Percentiles rank a stretch among this genome's conserved stretches.
Conservation (phyloP, 1,139 yeast genomes). For the Blastobotrys raffinosifermentans region DNA sequence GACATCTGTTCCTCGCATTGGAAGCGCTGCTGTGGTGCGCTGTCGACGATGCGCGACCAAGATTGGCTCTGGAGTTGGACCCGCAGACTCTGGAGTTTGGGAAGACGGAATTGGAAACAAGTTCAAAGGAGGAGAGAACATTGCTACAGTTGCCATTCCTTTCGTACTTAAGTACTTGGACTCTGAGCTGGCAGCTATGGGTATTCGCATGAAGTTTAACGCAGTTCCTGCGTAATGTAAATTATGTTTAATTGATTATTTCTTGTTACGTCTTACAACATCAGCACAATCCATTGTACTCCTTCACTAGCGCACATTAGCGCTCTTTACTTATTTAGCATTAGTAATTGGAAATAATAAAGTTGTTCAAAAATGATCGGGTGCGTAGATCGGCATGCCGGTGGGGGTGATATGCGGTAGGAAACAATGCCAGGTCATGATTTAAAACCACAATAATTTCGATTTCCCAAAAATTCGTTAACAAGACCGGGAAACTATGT, state of each 20-base stretch:
- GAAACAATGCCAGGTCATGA: too few species aligned
- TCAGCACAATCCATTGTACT: not conserved
- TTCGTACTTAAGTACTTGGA: slow-evolving; percentile 93
- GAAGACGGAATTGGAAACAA: slow-evolving; percentile 94
- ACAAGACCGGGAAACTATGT: too few species aligned
- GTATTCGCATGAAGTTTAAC: slow-evolving; percentile 84
- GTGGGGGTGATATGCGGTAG: too few species aligned
- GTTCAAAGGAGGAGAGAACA: slow-evolving; percentile 86
- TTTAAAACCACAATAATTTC: too few species aligned
- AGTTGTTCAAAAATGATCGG: too few species aligned
- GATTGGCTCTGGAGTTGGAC: slow-evolving; percentile 37
- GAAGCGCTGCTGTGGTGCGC: slow-evolving; percentile 67
- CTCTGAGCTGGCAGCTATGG: slow-evolving; percentile 97
- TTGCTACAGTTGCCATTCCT: slow-evolving; percentile 94
- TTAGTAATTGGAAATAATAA: too few species aligned
- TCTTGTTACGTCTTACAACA: not conserved
- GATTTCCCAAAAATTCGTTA: too few species aligned
- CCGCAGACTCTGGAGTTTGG: slow-evolving; percentile 82
- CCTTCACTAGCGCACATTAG: too few species aligned
- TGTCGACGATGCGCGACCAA: slow-evolving; percentile 88
- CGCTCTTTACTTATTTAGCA: too few species aligned
- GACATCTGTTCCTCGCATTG: slow-evolving; percentile 84
- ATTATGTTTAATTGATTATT: not conserved
- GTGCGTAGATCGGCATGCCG: too few species aligned
- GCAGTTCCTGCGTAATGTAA: slow-evolving; percentile 41